Evolutionary conservation across 1,284 basidiomycete genomes (phyloP).

Genomic region (Inonotus hispidus): DNA sequence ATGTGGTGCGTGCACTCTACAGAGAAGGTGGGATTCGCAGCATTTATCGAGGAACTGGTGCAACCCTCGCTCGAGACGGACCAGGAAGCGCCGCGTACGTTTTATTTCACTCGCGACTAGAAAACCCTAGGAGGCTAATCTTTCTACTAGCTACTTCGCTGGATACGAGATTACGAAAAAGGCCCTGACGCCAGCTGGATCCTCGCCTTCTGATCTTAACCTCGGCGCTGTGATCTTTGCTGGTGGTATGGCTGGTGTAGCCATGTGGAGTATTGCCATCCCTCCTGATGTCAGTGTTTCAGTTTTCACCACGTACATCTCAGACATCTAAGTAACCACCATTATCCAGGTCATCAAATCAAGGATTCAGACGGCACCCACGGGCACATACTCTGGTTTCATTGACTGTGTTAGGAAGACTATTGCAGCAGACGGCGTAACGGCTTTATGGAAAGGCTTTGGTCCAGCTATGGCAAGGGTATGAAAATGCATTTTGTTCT

Average conservation of each 20-base stretch:
- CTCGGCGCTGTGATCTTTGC: conserved; percentile 87
- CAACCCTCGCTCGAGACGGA: conserved; percentile 91
- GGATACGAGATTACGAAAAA: conserved; percentile 96
- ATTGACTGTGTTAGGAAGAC: conserved; percentile 92
- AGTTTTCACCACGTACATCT: not conserved
- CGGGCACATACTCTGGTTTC: conserved; percentile 92
- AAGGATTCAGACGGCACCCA: conserved; percentile 92
- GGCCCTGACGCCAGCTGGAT: conserved; percentile 70
- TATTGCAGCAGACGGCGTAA: conserved; percentile 85
- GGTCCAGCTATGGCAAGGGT: conserved; percentile 95
- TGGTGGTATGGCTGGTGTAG: conserved; percentile 92
- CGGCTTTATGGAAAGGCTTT: conserved; percentile 94
- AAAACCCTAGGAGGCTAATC: not conserved
- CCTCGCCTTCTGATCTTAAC: conserved; percentile 77
- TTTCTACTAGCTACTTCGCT: conserved; percentile 78
- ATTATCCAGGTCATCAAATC: conserved; percentile 84
- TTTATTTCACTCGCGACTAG: not conserved
- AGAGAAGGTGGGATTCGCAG: conserved; percentile 90
- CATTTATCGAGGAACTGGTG: conserved; percentile 90
- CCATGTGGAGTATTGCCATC: conserved; percentile 96
- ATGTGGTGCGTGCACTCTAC: conserved; percentile 90
- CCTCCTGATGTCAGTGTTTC: conserved; percentile 79
- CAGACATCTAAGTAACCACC: not conserved
- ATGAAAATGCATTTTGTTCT: conserved; percentile 25
- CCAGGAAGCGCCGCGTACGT: conserved; percentile 94